A percentile compares a stretch with the other conserved stretches of the same genome.
These are phyloP conservation scores for Backusella liffmaniae DNA, from an alignment of 192 early-diverging fungal genomes.

Conservation along the genomic window DNA sequence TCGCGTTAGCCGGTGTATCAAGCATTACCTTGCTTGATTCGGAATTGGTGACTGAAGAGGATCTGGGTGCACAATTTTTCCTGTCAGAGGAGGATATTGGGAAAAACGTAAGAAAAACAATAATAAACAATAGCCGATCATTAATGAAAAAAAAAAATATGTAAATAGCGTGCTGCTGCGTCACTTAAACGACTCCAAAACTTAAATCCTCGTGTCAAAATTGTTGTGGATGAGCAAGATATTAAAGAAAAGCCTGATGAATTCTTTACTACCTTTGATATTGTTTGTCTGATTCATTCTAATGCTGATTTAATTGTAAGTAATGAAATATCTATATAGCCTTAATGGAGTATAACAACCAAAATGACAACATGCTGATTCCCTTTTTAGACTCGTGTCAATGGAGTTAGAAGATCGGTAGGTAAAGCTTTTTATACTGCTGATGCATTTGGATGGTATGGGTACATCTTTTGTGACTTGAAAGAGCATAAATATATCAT, in stretches of 20 bases:
- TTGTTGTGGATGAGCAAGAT: slow-evolving; percentile 49
- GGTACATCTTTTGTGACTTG: slow-evolving; percentile 89
- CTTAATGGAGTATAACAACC: no score
- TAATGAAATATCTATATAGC: not conserved
- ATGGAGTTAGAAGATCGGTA: slow-evolving; percentile 58
- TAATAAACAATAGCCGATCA: not conserved
- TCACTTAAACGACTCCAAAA: slow-evolving; percentile 55
- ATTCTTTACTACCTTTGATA: slow-evolving; percentile 63
- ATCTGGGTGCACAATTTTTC: slow-evolving; percentile 81
- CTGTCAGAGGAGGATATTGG: slow-evolving; percentile 62
- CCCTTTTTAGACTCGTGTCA: slow-evolving; percentile 44
- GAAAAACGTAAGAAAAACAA: slow-evolving; percentile 55
- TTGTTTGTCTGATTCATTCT: slow-evolving; percentile 64
- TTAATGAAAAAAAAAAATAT: not conserved
- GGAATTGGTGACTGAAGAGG: slow-evolving; percentile 50
- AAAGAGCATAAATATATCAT: slow-evolving; percentile 55
- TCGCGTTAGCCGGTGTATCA: slow-evolving; percentile 87
- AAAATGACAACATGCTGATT: no score
- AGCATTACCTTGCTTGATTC: slow-evolving; percentile 69
- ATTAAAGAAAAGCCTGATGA: slow-evolving; percentile 43
- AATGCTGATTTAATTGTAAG: slow-evolving; percentile 43
- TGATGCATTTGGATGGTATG: slow-evolving; percentile 69
- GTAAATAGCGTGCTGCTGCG: slow-evolving; percentile 36
- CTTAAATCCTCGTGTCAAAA: slow-evolving; percentile 82
- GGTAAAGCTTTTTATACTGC: slow-evolving; percentile 67